These are phyloP conservation scores for Eimeria acervulina DNA, from an alignment of 169 alveolate species.

Conservation along the genomic window DNA sequence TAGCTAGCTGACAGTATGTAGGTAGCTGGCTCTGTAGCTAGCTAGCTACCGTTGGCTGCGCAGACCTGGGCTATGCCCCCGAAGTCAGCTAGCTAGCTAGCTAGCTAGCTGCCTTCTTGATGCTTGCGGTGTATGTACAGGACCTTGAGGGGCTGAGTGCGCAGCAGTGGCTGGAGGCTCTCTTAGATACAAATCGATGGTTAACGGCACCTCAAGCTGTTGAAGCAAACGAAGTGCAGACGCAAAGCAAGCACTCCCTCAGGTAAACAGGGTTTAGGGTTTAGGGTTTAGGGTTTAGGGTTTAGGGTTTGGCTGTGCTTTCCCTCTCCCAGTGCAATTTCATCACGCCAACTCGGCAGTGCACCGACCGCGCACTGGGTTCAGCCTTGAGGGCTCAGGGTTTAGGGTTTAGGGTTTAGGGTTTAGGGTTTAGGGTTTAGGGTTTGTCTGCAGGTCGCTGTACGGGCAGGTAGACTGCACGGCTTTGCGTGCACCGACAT, in stretches of 20 bases:
- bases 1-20: neutral
- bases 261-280: slow-evolving; percentile 45
- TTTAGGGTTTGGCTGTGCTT: no score
- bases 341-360: no score
- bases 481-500: slow-evolving; percentile 79
- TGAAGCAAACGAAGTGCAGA: slow-evolving; percentile 1
- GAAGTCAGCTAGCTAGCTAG: neutral
- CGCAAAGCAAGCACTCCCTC: slow-evolving; percentile 47
- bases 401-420: slow-evolving; percentile 66
- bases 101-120: neutral
- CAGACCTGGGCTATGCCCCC: neutral
- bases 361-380: no score
- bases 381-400: neutral
- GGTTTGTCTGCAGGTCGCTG: slow-evolving; percentile 36
- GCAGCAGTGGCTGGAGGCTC: slow-evolving; percentile 79
- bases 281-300: neutral
- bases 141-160: slow-evolving; percentile 80
- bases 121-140: neutral
- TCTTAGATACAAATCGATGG: slow-evolving; percentile 78
- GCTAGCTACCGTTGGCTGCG: neutral
- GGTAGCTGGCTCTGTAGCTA: neutral
- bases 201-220: slow-evolving; percentile 51
- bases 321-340: no score
- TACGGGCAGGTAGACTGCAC: slow-evolving; percentile 63
- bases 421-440: slow-evolving; percentile 52